Percentiles rank a stretch among this genome's conserved stretches.
Conservation (phyloP, 768 basidiomycete genomes). For the Leccinellum luteum region DNA sequence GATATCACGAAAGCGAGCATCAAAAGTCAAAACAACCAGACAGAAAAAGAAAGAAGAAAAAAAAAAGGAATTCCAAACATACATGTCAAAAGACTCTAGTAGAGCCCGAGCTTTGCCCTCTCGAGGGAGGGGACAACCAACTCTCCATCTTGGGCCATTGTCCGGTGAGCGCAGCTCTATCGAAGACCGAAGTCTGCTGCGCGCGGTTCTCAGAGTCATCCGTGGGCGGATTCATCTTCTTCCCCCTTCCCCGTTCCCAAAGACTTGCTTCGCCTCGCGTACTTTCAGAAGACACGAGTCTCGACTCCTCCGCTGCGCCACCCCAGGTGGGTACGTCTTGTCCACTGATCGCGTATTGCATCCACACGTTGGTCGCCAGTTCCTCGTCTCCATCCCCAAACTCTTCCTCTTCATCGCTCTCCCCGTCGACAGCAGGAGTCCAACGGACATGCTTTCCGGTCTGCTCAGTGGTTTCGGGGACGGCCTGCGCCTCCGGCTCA, state of each 20-base stretch:
- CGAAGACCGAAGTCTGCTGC: constrained; percentile 25
- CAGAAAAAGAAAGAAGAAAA: not conserved
- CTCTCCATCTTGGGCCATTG: constrained; percentile 37
- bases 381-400: constrained; percentile 13
- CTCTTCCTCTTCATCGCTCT: constrained; percentile 28
- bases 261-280: constrained; percentile 6
- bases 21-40: constrained; percentile 1
- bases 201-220: constrained; percentile 23
- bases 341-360: constrained; percentile 31
- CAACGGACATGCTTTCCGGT: constrained; percentile 23
- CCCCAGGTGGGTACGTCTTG: constrained; percentile 17
- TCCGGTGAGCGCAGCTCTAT: constrained; percentile 27
- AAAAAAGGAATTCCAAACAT: not conserved
- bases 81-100: constrained; percentile 28
- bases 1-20: constrained; percentile 12
- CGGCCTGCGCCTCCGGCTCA: constrained; percentile 6
- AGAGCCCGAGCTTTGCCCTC: constrained; percentile 32
- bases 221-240: constrained; percentile 15
- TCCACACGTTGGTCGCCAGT: constrained; percentile 25
- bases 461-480: constrained; percentile 4
- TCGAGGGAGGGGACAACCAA: constrained; percentile 29
- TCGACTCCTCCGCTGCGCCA: constrained; percentile 2
- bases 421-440: constrained; percentile 20
- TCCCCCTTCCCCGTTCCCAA: constrained; percentile 27
- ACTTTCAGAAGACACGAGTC: not conserved